Conservation (phyloP, 352 stramenopile genomes). For the Globisporangium paddicum region DNA sequence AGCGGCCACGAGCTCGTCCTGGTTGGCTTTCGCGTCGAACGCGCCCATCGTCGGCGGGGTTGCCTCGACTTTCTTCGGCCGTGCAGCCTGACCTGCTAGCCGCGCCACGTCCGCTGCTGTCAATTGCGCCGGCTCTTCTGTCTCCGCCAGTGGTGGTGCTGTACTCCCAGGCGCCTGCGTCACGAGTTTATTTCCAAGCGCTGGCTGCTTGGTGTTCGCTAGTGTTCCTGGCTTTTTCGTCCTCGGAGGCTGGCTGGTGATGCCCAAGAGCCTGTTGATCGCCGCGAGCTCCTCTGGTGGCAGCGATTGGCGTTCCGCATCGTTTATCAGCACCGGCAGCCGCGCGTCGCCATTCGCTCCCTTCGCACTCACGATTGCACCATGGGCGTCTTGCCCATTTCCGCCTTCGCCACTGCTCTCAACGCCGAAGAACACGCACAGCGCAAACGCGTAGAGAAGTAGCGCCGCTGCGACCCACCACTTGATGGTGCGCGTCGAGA, state of each 20-base stretch:
- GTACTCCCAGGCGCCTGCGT: neutral
- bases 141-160: neutral
- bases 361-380: neutral
- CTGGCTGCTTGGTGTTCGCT: neutral
- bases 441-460: slow-evolving; percentile 7
- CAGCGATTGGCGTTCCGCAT: neutral
- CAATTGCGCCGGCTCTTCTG: neutral
- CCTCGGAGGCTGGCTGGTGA: neutral
- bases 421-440: slow-evolving; percentile 7
- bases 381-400: neutral
- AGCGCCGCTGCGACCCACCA: slow-evolving; percentile 5
- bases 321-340: neutral
- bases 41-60: neutral
- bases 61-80: neutral
- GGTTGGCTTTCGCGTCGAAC: neutral
- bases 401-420: neutral
- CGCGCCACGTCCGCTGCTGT: slow-evolving; percentile 2
- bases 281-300: slow-evolving; percentile 7
- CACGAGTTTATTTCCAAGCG: neutral
- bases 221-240: neutral
- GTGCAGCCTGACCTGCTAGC: neutral
- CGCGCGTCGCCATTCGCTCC: neutral
- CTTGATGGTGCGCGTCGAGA: slow-evolving; percentile 9
- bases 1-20: slow-evolving; percentile 10
- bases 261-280: slow-evolving; percentile 10